These are phyloP conservation scores for Hawksworthiomyces lignivorus DNA, from an alignment of 2,329 filamentous ascomycete species.

Conservation along the genomic window DNA sequence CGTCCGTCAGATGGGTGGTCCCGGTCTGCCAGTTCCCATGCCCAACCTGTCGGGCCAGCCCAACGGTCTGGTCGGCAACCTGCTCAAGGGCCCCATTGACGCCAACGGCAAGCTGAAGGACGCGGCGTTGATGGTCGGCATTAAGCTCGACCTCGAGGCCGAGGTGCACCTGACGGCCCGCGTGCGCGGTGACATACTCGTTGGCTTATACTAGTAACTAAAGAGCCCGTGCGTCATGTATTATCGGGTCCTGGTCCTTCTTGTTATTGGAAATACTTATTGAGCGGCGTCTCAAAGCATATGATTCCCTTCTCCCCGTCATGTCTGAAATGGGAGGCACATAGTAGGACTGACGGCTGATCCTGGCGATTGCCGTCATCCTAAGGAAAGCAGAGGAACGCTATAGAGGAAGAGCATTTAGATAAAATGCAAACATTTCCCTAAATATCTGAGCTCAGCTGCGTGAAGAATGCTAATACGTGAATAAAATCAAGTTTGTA, in stretches of 20 bases:
- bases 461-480: too few relatives aligned
- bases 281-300: too few relatives aligned
- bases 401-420: not conserved
- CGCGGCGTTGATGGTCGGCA: constrained; percentile 51
- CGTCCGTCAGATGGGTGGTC: constrained; percentile 8
- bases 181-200: constrained; percentile 52
- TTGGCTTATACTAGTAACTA: constrained; percentile 43
- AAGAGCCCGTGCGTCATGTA: not conserved
- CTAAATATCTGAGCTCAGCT: too few relatives aligned
- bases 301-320: too few relatives aligned
- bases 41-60: constrained; percentile 29
- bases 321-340: too few relatives aligned
- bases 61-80: constrained; percentile 31
- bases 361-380: constrained; percentile 10
- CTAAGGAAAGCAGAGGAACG: not conserved
- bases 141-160: constrained; percentile 56
- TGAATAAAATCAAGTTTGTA: too few relatives aligned
- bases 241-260: too few relatives aligned
- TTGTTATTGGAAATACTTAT: too few relatives aligned
- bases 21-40: constrained; percentile 21
- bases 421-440: not conserved
- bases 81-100: constrained; percentile 50
- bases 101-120: constrained; percentile 50
- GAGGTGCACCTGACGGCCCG: constrained; percentile 55
- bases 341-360: too few relatives aligned